Percentiles rank a stretch among this genome's conserved stretches.
phyloP scores from a whole-genome alignment of 2,329 filamentous ascomycete genomes.

The Colletotrichum liaoningense region DNA sequence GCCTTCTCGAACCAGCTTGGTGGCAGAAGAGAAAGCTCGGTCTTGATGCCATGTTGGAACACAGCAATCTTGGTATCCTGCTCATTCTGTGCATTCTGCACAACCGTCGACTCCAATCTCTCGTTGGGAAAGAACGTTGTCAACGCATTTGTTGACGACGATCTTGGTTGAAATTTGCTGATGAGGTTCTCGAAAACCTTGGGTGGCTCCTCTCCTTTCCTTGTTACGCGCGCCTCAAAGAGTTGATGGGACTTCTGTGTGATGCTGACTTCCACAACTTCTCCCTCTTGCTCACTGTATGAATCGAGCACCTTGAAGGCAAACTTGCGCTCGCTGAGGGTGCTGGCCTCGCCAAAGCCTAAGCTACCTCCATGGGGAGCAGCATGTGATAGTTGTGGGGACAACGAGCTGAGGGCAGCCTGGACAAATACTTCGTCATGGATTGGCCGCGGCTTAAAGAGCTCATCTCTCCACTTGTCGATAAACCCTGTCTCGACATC shows the following conservation, averaged over 20 bases:
- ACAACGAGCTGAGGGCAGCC: conserved; percentile 74
- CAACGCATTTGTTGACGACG: conserved; percentile 52
- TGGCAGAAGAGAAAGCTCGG: conserved; percentile 65
- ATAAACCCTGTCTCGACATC: conserved; percentile 98
- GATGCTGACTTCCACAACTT: conserved; percentile 66
- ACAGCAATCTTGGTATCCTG: conserved; percentile 75
- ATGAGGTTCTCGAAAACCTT: conserved; percentile 58
- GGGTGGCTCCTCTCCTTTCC: conserved; percentile 51
- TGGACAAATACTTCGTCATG: conserved; percentile 84
- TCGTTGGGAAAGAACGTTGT: conserved; percentile 86
- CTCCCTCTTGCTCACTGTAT: conserved; percentile 71
- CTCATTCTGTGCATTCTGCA: conserved; percentile 63
- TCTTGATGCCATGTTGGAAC: conserved; percentile 77
- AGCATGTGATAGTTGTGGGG: conserved; percentile 13
- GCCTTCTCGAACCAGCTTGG: conserved; percentile 91
- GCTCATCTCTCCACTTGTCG: conserved; percentile 82
- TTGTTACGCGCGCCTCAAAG: conserved; percentile 59
- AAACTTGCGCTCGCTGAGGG: conserved; percentile 58
- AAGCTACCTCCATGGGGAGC: conserved; percentile 62
- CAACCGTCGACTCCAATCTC: conserved; percentile 82
- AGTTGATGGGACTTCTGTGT: conserved; percentile 59
- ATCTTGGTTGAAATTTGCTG: conserved; percentile 48
- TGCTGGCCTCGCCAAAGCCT: conserved; percentile 62
- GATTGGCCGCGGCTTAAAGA: conserved; percentile 75
- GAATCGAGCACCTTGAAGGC: conserved; percentile 69